These are phyloP conservation scores for Haplosporangium sp. DNA, from an alignment of 371 early-diverging fungal genomes.

Conservation along the genomic window DNA sequence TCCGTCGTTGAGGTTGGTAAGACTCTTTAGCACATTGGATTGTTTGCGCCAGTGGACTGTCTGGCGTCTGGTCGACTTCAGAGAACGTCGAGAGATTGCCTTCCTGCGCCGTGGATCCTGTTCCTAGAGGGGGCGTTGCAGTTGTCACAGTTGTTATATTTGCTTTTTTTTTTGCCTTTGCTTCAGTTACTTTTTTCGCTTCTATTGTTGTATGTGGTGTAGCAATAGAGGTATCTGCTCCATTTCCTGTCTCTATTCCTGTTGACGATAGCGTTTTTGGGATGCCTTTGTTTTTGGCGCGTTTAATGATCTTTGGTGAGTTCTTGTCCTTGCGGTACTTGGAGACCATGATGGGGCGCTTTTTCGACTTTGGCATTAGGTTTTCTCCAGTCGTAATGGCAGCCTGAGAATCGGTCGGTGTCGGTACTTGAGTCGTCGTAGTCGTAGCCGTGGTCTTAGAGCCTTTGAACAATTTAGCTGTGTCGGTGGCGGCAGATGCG, in stretches of 20 bases:
- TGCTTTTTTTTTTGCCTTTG: not conserved
- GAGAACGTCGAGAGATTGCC: too few relatives aligned
- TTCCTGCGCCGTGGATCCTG: too few relatives aligned
- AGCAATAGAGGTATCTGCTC: too few relatives aligned
- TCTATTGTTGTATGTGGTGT: not conserved
- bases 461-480: too few relatives aligned
- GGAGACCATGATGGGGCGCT: too few relatives aligned
- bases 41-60: not conserved
- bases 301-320: conserved; percentile 13
- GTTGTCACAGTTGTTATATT: not conserved
- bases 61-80: not conserved
- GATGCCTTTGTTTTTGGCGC: conserved; percentile 2
- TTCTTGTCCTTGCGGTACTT: conserved; percentile 26
- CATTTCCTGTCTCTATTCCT: not conserved
- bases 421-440: too few relatives aligned
- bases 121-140: not conserved
- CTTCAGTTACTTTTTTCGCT: too few relatives aligned
- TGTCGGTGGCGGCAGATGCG: too few relatives aligned
- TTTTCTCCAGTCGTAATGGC: too few relatives aligned
- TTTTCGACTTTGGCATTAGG: too few relatives aligned
- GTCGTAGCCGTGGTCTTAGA: too few relatives aligned
- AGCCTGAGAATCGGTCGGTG: too few relatives aligned
- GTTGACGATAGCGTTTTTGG: not conserved
- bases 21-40: not conserved
- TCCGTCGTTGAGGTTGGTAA: not conserved